Conservation (phyloP, 78 protist genomes). For the Dictyostelium citrinum region DNA sequence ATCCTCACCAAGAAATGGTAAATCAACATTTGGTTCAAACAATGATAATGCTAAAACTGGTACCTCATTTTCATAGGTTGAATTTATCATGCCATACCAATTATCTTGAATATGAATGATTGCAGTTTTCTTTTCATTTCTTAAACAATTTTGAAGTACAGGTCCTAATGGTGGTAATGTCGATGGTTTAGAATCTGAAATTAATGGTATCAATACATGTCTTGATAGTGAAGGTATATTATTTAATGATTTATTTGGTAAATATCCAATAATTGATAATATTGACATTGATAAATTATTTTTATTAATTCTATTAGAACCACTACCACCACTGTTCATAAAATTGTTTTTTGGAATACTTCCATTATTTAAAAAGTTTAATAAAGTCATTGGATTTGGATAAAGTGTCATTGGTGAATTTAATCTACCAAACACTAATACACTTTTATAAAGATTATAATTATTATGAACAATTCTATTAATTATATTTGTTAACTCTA, state of each 20-base stretch:
- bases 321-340: too few relatives aligned
- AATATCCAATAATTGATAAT: constrained; percentile 27
- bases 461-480: neutral
- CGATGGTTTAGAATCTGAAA: neutral
- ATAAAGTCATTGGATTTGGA: constrained; percentile 25
- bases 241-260: constrained; percentile 2
- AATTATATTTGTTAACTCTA: neutral
- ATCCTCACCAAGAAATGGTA: neutral
- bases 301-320: neutral
- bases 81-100: constrained; percentile 45
- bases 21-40: constrained; percentile 14
- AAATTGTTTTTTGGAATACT: neutral
- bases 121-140: constrained; percentile 28
- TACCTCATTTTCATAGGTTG: constrained; percentile 26
- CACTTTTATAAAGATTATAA: constrained; percentile 15
- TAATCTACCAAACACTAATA: constrained; percentile 57
- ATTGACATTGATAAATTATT: neutral
- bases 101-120: neutral
- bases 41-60: neutral
- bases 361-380: neutral
- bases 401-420: constrained; percentile 38
- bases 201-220: constrained; percentile 30
- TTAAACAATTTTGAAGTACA: constrained; percentile 14
- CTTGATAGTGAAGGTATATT: constrained; percentile 14
- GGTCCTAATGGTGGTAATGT: constrained; percentile 49